Percentiles rank a stretch among this genome's conserved stretches.
Evolutionary conservation across 2,329 filamentous ascomycete species (phyloP).

Genomic region (Ophiostoma piceae): DNA sequence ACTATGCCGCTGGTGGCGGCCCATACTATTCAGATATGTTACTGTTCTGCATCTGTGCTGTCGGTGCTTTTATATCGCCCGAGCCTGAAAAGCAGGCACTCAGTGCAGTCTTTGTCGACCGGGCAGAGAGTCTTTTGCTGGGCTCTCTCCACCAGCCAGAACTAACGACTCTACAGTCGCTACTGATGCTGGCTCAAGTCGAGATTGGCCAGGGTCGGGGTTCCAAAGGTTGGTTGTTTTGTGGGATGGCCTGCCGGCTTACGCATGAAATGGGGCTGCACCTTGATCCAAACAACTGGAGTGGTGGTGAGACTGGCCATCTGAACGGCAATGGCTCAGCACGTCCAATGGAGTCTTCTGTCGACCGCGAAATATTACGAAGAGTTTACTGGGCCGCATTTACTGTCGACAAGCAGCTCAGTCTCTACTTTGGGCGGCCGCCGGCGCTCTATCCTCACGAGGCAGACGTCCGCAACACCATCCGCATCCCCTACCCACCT

Average conservation of each 20-base stretch:
- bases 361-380: constrained; percentile 45
- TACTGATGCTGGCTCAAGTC: constrained; percentile 27
- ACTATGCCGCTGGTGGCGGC: constrained; percentile 44
- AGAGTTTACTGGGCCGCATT: constrained; percentile 49
- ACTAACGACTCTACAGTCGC: constrained; percentile 36
- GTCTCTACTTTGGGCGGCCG: constrained; percentile 47
- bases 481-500: constrained; percentile 45
- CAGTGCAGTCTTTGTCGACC: constrained; percentile 42
- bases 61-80: constrained; percentile 45
- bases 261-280: constrained; percentile 50
- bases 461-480: constrained; percentile 46
- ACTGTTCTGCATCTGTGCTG: constrained; percentile 45
- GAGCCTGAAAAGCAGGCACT: constrained; percentile 35
- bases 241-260: constrained; percentile 48
- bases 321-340: not conserved
- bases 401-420: constrained; percentile 47
- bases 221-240: constrained; percentile 49
- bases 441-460: constrained; percentile 46
- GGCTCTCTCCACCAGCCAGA: constrained; percentile 43
- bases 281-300: constrained; percentile 48
- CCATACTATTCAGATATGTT: constrained; percentile 48
- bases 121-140: constrained; percentile 44
- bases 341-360: constrained; percentile 31
- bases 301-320: constrained; percentile 28
- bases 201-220: constrained; percentile 45